phyloP scores from a whole-genome alignment of 2,329 filamentous ascomycete species.

The Pyrenophora tritici-repentis region DNA sequence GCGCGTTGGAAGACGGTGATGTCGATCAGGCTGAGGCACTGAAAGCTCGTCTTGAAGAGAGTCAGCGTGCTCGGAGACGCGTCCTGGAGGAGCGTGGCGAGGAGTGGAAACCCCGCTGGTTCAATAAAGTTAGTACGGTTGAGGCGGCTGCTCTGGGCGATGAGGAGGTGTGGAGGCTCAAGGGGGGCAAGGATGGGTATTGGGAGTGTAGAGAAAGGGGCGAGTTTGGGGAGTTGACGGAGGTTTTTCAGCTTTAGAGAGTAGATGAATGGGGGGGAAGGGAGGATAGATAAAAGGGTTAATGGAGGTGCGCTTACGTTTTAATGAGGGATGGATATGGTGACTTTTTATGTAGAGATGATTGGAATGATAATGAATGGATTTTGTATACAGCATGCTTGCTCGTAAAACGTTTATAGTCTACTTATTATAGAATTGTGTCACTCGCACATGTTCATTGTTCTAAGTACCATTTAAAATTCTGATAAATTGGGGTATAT shows the following conservation, averaged over 20 bases:
- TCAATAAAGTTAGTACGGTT: slow-evolving; percentile 64
- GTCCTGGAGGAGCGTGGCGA: slow-evolving; percentile 77
- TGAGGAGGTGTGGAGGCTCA: slow-evolving; percentile 65
- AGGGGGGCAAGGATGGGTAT: slow-evolving; percentile 82
- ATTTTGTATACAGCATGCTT: too few relatives aligned
- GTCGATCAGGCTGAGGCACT: slow-evolving; percentile 81
- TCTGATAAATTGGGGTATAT: too few relatives aligned
- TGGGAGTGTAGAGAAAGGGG: slow-evolving; percentile 82
- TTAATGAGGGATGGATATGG: too few relatives aligned
- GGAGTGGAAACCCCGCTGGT: slow-evolving; percentile 79
- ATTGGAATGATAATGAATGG: too few relatives aligned
- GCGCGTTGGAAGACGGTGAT: slow-evolving; percentile 78
- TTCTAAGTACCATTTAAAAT: too few relatives aligned
- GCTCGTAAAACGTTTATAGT: too few relatives aligned
- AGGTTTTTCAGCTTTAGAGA: slow-evolving; percentile 53
- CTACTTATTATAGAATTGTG: too few relatives aligned
- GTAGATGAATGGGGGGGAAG: too few relatives aligned
- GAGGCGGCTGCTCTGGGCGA: slow-evolving; percentile 41
- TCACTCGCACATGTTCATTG: too few relatives aligned
- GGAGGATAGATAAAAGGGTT: too few relatives aligned
- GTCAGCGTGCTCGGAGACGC: slow-evolving; percentile 74
- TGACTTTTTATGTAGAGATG: too few relatives aligned
- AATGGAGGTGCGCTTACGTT: too few relatives aligned
- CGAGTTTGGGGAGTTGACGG: slow-evolving; percentile 65
- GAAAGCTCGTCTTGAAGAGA: slow-evolving; percentile 85